Conservation (phyloP, 352 stramenopile species). For the Proteromonas lacertae region DNA sequence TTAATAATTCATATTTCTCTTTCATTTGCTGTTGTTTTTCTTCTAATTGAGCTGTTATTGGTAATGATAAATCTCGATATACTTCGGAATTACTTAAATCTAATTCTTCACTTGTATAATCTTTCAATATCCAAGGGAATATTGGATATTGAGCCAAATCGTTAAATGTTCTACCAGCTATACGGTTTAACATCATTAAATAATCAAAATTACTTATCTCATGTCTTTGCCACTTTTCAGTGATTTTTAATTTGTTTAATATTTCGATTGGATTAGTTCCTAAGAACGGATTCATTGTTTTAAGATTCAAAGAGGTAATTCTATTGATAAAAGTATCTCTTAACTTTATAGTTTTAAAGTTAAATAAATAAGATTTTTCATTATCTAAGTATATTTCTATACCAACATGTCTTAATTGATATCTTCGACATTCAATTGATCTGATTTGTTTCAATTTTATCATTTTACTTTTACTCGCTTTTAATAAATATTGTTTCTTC, state of each 20-base stretch:
- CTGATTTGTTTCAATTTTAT: not conserved
- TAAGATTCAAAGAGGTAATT: not conserved
- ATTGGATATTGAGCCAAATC: constrained; percentile 51
- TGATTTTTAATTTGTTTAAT: not conserved
- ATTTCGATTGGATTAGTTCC: not conserved
- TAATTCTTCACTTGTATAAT: constrained; percentile 62
- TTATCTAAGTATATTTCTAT: not conserved
- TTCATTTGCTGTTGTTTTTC: constrained; percentile 18
- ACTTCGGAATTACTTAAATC: constrained; percentile 49
- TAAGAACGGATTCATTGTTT: not conserved
- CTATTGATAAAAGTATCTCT: not conserved
- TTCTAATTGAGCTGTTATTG: constrained; percentile 71
- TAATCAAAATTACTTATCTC: constrained; percentile 44
- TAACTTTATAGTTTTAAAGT: not conserved
- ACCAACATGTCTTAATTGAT: not conserved
- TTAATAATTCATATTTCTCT: constrained; percentile 20
- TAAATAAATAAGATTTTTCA: not conserved
- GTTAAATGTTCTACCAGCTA: constrained; percentile 40
- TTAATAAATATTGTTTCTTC: too few species aligned
- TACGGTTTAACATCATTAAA: constrained; percentile 57
- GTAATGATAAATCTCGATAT: constrained; percentile 75
- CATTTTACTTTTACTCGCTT: not conserved
- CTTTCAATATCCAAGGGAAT: constrained; percentile 77
- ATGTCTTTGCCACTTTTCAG: constrained; percentile 1
- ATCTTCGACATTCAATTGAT: not conserved